Evolutionary conservation across 179 eudicot species (phyloP).

Genomic region (Dionaea muscipula): DNA sequence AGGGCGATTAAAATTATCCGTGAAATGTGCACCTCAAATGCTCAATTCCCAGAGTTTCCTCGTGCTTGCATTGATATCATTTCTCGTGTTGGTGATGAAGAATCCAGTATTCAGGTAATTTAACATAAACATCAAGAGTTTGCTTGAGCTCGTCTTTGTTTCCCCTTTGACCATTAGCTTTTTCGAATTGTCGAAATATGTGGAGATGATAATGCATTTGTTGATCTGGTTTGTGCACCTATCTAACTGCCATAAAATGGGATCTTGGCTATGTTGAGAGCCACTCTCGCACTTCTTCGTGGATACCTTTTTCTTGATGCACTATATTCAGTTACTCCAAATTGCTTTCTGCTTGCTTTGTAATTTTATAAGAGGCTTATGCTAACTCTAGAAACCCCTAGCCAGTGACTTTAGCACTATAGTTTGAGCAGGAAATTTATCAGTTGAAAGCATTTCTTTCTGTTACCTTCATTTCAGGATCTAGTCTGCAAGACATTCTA

Average conservation of each 20-base stretch:
- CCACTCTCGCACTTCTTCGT: neutral
- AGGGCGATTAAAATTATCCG: conserved; percentile 87
- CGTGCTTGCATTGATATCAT: conserved; percentile 89
- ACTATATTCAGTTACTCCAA: no score
- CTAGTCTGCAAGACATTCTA: conserved; percentile 95
- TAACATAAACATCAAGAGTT: neutral
- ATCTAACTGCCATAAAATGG: no score
- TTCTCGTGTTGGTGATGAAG: conserved; percentile 87
- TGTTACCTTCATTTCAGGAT: conserved; percentile 42
- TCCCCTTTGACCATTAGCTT: neutral
- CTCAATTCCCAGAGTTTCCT: conserved; percentile 49
- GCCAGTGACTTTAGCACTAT: neutral
- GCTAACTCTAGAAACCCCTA: neutral
- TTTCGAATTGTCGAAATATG: neutral
- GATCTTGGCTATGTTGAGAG: neutral
- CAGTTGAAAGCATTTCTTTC: conserved; percentile 2
- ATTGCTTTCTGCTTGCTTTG: no score
- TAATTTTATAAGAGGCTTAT: neutral
- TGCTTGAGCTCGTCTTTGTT: neutral
- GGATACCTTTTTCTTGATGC: neutral
- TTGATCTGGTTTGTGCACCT: neutral
- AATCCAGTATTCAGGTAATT: conserved; percentile 88
- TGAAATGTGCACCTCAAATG: conserved; percentile 86
- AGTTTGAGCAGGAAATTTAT: neutral
- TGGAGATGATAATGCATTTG: neutral